Conservation (phyloP, 2,329 filamentous ascomycete genomes). For the Diaporthe humulicola region DNA sequence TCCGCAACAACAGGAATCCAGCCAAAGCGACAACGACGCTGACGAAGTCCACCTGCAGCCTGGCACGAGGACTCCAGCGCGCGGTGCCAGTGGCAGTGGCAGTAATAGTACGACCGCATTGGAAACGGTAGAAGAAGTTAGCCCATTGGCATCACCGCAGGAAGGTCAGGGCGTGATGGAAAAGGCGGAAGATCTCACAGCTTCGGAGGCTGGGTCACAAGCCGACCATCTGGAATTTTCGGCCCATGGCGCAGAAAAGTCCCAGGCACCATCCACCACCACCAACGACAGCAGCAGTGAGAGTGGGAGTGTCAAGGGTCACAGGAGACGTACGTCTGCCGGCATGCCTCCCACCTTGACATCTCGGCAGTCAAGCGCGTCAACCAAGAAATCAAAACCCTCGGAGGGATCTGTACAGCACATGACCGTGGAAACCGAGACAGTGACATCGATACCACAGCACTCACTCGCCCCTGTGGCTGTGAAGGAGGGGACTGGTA, state of each 20-base stretch:
- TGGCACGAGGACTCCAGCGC: constrained; percentile 71
- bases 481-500: constrained; percentile 74
- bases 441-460: constrained; percentile 91
- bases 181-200: constrained; percentile 64
- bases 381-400: constrained; percentile 78
- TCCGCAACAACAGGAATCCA: constrained; percentile 55
- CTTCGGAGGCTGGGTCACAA: constrained; percentile 56
- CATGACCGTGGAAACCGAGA: constrained; percentile 99
- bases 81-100: constrained; percentile 70
- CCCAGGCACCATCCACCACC: constrained; percentile 16
- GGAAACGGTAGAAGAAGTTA: constrained; percentile 93
- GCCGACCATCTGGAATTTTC: constrained; percentile 55
- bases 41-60: constrained; percentile 64
- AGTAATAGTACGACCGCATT: constrained; percentile 66
- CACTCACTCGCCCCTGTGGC: constrained; percentile 77
- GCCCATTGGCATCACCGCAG: constrained; percentile 79
- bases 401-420: constrained; percentile 83
- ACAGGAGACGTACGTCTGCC: constrained; percentile 58
- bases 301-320: constrained; percentile 65
- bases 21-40: constrained; percentile 63
- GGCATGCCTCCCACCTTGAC: constrained; percentile 65
- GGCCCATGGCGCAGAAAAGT: constrained; percentile 47
- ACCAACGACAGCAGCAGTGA: constrained; percentile 74
- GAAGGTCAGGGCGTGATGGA: constrained; percentile 56
- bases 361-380: constrained; percentile 76